Percentiles rank a stretch among this genome's conserved stretches.
These are phyloP conservation scores for Leccinum broughii DNA, from an alignment of 768 basidiomycete genomes.

Conservation along the genomic window DNA sequence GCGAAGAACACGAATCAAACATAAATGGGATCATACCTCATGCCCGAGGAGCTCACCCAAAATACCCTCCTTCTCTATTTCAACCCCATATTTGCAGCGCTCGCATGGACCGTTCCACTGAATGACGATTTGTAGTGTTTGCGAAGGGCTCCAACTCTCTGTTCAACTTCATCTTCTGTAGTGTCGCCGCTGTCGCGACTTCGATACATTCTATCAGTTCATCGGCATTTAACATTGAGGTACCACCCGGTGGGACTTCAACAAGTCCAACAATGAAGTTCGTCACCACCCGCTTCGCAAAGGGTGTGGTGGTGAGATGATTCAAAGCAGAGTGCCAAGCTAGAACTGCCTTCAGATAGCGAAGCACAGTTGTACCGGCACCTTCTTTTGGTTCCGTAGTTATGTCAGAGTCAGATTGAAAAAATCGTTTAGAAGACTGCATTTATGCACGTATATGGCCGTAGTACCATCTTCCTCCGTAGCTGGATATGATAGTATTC, in stretches of 20 bases:
- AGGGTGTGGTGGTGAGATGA: not conserved
- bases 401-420: not conserved
- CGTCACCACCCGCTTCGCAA: not conserved
- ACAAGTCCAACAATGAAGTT: not conserved
- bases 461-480: too few relatives aligned
- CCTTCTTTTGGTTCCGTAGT: not conserved
- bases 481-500: not conserved
- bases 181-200: too few relatives aligned
- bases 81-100: constrained; percentile 14
- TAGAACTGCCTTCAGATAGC: not conserved
- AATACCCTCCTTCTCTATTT: constrained; percentile 15
- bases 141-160: not conserved
- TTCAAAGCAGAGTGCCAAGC: not conserved
- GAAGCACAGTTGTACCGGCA: not conserved
- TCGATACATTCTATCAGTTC: not conserved
- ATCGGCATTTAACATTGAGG: not conserved
- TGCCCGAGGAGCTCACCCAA: not conserved
- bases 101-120: not conserved
- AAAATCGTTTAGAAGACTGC: not conserved
- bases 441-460: too few relatives aligned
- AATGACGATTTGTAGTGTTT: not conserved
- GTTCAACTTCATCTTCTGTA: not conserved
- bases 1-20: not conserved
- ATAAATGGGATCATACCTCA: not conserved
- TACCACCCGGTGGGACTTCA: not conserved